Percentiles rank a stretch among this genome's conserved stretches.
These are phyloP conservation scores for Calamus simplicifolius DNA, from an alignment of 176 grass and related monocot species.

Conservation along the genomic window DNA sequence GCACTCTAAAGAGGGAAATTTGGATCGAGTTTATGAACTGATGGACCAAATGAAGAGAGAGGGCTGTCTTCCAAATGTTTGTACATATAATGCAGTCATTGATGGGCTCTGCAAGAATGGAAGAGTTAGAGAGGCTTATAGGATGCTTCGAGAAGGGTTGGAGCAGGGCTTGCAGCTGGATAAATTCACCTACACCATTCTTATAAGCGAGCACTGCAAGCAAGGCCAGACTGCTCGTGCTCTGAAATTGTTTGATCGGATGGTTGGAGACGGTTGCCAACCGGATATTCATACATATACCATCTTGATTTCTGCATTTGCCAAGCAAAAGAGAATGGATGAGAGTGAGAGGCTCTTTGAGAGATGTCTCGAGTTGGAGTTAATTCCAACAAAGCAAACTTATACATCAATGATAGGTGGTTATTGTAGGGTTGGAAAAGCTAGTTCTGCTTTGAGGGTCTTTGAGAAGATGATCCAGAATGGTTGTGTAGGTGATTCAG, in stretches of 20 bases:
- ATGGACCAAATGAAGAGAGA: constrained; percentile 58
- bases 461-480: constrained; percentile 72
- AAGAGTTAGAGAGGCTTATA: constrained; percentile 67
- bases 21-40: constrained; percentile 51
- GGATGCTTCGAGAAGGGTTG: constrained; percentile 42
- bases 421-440: constrained; percentile 70
- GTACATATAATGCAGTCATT: constrained; percentile 69
- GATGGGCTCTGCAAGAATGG: constrained; percentile 70
- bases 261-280: constrained; percentile 52
- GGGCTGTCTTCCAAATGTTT: constrained; percentile 65
- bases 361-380: constrained; percentile 43
- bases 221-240: constrained; percentile 47
- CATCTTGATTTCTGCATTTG: constrained; percentile 65
- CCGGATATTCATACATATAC: constrained; percentile 83
- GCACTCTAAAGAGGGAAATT: constrained; percentile 53
- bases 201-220: constrained; percentile 75
- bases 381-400: constrained; percentile 70
- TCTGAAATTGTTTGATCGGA: constrained; percentile 58
- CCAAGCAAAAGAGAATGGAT: constrained; percentile 59
- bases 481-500: constrained; percentile 57
- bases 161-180: constrained; percentile 54
- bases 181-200: constrained; percentile 76
- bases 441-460: constrained; percentile 52
- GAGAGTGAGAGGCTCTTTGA: constrained; percentile 68
- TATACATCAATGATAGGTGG: constrained; percentile 91